Base-by-base conservation (phyloP, 768 basidiomycete genomes). In the Omphalotus guepiniiformis region DNA sequence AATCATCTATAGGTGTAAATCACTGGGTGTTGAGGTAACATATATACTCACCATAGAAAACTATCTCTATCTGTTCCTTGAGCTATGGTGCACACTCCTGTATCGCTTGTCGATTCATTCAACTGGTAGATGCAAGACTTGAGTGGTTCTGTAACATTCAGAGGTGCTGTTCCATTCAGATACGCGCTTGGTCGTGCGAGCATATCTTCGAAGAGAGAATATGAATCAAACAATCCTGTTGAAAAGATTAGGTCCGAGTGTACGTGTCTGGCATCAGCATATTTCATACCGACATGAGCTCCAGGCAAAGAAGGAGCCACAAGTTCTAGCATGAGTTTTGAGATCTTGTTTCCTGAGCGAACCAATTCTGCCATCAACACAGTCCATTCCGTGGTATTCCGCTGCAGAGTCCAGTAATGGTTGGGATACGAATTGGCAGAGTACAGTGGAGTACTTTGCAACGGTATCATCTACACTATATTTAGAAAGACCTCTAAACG, bases 121-220 rank as follows among this genome's bases (percentile, higher is more conserved):
- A 62, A 32, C 48, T 68, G 41, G 55, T 70, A 74, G 3, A 78
- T 66, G 54, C 81, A 82, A 1, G 74, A 64, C 32, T 72, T 56
- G 30, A 78, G 65, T 19, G 71, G 68, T 0, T 80, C 76, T 0
- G 78, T 82, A 21, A 79, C 72, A 52, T 84, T 83, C 39, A 76
- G 59, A 11, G 81, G 79, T 0, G 72, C 80, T 0, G 81, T 84
- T 6, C 82, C 83, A 50, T 84, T 85, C 26, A 84, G 61, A 59
- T 83, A 85, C 3, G 57, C 51, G 6, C 60, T 53, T 1, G 83
- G 83, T 47, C 73, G 59, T 21, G 64, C 60, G 53, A 71, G 70
- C 63, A 85, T 82, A 55, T 85, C 81, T 15, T 71, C 59, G 58
- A 85, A 82, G 25, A 85, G 68, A 2, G 67, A 67, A 57, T 83